Evolutionary conservation across 2,329 filamentous ascomycete species (phyloP).

Genomic region (Botrytis tulipae): DNA sequence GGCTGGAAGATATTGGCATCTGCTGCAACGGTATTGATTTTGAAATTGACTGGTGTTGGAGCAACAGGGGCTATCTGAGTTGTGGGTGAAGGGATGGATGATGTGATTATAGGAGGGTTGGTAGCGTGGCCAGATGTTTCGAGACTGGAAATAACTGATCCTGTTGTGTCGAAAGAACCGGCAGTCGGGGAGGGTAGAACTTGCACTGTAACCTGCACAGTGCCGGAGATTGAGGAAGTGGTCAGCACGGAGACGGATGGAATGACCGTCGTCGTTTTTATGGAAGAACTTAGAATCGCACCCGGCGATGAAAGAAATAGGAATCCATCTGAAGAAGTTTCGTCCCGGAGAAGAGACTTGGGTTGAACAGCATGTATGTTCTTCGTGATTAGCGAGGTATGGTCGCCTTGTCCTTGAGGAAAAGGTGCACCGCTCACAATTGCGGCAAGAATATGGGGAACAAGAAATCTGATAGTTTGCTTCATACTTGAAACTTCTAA

Average conservation of each 20-base stretch:
- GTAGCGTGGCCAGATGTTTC: slow-evolving; percentile 7
- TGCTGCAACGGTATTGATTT: slow-evolving; percentile 23
- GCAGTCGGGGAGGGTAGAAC: slow-evolving; percentile 5
- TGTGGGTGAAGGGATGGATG: slow-evolving; percentile 15
- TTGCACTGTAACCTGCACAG: slow-evolving; percentile 4
- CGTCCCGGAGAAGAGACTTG: neutral
- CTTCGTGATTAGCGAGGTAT: neutral
- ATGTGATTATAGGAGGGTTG: neutral
- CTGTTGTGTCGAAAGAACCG: neutral
- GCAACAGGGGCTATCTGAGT: slow-evolving; percentile 15
- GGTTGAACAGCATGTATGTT: neutral
- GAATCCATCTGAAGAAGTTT: slow-evolving; percentile 6
- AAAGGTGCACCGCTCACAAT: slow-evolving; percentile 8
- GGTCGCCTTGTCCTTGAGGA: neutral
- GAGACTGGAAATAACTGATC: slow-evolving; percentile 7
- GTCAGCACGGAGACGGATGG: slow-evolving; percentile 10
- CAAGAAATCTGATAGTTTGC: neutral
- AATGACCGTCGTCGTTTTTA: neutral
- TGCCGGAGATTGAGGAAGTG: neutral
- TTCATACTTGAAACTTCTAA: slow-evolving; percentile 11
- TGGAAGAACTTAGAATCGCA: slow-evolving; percentile 1
- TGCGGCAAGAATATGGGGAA: neutral
- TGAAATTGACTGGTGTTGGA: slow-evolving; percentile 5
- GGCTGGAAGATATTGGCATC: slow-evolving; percentile 55
- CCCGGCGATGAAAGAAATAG: slow-evolving; percentile 3